Evolutionary conservation across 2,329 filamentous ascomycete genomes (phyloP).

Genomic region (Fusarium sp.): DNA sequence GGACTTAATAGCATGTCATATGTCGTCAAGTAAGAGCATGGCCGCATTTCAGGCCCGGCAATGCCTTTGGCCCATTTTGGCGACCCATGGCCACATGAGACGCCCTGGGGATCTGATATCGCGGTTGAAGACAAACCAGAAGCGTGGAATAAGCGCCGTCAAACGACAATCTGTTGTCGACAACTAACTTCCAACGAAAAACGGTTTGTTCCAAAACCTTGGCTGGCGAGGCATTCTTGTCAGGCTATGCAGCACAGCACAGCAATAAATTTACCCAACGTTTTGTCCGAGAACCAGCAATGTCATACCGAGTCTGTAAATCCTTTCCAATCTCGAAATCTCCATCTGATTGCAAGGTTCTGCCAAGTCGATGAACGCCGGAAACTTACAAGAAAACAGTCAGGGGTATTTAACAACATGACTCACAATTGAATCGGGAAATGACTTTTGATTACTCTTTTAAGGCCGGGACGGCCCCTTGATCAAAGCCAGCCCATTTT

Average conservation of each 20-base stretch:
- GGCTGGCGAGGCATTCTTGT: constrained; percentile 27
- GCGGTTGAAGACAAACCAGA: constrained; percentile 45
- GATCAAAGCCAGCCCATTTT: not conserved
- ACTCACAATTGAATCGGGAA: not conserved
- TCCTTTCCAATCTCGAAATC: constrained; percentile 7
- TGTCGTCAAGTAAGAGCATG: constrained; percentile 8
- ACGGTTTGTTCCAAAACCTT: not conserved
- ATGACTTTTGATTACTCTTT: constrained; percentile 12
- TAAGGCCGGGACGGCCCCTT: constrained; percentile 3
- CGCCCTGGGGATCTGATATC: constrained; percentile 11
- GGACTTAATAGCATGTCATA: not conserved
- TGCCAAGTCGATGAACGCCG: not conserved
- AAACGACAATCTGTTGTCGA: constrained; percentile 14
- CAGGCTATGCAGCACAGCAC: constrained; percentile 1
- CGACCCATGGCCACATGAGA: constrained; percentile 21
- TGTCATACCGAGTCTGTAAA: not conserved
- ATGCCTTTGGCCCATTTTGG: constrained; percentile 11
- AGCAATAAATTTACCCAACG: not conserved
- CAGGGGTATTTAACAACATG: not conserved
- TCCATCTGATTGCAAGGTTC: constrained; percentile 10
- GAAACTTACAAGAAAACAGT: not conserved
- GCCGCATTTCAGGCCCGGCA: constrained; percentile 17
- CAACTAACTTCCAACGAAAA: not conserved
- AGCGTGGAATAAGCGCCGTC: constrained; percentile 37
- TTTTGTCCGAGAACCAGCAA: not conserved